A percentile compares a stretch with the other conserved stretches of the same genome.
Conservation (phyloP, 2,329 filamentous ascomycete genomes). For the Knoxdaviesia capensis region DNA sequence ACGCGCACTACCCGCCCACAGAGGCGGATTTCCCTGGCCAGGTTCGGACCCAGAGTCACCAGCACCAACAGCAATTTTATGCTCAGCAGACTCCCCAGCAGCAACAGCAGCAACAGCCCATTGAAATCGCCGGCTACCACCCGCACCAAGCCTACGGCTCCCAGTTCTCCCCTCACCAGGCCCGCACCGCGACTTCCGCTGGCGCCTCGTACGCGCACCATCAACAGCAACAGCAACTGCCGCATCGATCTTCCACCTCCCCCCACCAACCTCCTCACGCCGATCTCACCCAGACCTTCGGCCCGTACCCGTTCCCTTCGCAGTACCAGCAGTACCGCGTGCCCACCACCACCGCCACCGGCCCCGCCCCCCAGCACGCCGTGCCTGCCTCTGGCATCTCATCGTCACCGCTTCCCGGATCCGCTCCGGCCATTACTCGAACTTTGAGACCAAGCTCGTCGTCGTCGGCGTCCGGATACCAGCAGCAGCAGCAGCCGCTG, state of each 20-base stretch:
- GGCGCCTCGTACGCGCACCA: neutral
- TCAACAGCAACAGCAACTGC: slow-evolving; percentile 4
- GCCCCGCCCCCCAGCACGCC: neutral
- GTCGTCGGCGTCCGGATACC: neutral
- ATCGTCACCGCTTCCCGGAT: neutral
- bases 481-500: slow-evolving; percentile 7
- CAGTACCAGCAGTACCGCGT: neutral
- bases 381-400: neutral
- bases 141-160: slow-evolving; percentile 4
- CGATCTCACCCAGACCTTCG: slow-evolving; percentile 3
- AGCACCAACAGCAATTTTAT: slow-evolving; percentile 8
- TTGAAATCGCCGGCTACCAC: slow-evolving; percentile 3
- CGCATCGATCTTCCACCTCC: slow-evolving; percentile 8
- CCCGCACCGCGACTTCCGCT: slow-evolving; percentile 1
- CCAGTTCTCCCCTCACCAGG: slow-evolving; percentile 4
- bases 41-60: slow-evolving; percentile 8
- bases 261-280: slow-evolving; percentile 6
- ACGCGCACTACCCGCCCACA: slow-evolving; percentile 4
- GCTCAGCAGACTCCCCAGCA: slow-evolving; percentile 8
- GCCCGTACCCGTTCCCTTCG: neutral
- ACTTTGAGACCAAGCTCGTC: too few relatives aligned
- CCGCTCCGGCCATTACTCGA: too few relatives aligned
- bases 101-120: slow-evolving; percentile 8
- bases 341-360: neutral
- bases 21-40: slow-evolving; percentile 2